Conservation (phyloP, 805 yeast species). For the Sugiyamaella floridensis region DNA sequence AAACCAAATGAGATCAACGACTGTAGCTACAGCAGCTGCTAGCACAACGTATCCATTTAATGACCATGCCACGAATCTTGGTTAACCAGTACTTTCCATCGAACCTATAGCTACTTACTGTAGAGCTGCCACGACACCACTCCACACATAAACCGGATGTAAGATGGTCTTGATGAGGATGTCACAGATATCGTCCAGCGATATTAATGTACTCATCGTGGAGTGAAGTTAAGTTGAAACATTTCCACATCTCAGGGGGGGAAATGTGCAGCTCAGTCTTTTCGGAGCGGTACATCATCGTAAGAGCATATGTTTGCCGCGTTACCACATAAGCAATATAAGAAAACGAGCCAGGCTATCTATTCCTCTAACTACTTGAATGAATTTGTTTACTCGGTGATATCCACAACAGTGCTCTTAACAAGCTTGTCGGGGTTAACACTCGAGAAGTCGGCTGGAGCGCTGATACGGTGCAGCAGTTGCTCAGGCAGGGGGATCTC, state of each 20-base stretch:
- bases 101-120: background rate
- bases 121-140: background rate
- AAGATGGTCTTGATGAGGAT: constrained; percentile 7
- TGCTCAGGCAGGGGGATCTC: constrained; percentile 92
- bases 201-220: background rate
- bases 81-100: background rate
- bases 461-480: constrained; percentile 60
- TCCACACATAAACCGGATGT: constrained; percentile 13
- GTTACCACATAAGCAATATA: background rate
- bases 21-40: constrained; percentile 1
- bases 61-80: background rate
- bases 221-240: background rate
- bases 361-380: background rate
- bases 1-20: constrained; percentile 6
- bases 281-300: background rate
- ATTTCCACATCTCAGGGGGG: background rate
- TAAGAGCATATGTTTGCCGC: background rate
- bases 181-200: constrained; percentile 8
- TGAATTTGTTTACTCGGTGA: constrained; percentile 50
- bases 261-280: background rate
- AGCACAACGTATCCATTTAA: background rate
- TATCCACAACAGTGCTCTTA: constrained; percentile 66
- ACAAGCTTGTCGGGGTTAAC: constrained; percentile 46
- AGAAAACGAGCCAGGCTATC: too few species aligned
- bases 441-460: constrained; percentile 12